A percentile compares a stretch with the other conserved stretches of the same genome.
Evolutionary conservation across 768 basidiomycete species (phyloP).

Genomic region (Kwoniella newhampshirensis): DNA sequence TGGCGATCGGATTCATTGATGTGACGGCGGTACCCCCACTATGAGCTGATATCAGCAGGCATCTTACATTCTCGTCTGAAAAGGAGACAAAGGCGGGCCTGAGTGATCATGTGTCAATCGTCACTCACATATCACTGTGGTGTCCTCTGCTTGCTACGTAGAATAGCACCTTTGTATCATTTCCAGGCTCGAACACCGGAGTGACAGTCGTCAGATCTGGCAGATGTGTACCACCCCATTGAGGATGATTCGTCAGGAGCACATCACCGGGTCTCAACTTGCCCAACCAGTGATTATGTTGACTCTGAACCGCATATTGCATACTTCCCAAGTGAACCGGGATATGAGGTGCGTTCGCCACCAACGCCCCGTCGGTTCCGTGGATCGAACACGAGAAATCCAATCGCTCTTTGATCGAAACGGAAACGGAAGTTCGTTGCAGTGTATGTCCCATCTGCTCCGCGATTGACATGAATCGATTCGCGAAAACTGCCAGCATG

Average conservation of each 20-base stretch:
- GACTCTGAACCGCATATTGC: constrained; percentile 37
- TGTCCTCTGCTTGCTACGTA: constrained; percentile 81
- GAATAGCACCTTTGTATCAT: constrained; percentile 59
- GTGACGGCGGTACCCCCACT: constrained; percentile 66
- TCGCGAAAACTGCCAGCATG: constrained; percentile 83
- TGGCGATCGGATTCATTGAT: constrained; percentile 92
- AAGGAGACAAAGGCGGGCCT: constrained; percentile 7
- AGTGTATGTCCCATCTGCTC: constrained; percentile 86
- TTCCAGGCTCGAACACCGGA: constrained; percentile 66
- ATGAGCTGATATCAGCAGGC: no score
- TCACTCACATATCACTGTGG: constrained; percentile 67
- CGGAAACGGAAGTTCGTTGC: constrained; percentile 86
- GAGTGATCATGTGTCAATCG: no score
- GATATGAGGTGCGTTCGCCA: constrained; percentile 48
- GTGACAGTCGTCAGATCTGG: constrained; percentile 93
- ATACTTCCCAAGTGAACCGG: constrained; percentile 40
- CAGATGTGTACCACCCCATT: constrained; percentile 59
- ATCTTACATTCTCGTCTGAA: no score
- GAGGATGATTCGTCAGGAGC: constrained; percentile 67
- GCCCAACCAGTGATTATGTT: constrained; percentile 30
- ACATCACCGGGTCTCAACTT: constrained; percentile 78
- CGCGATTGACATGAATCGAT: constrained; percentile 97
- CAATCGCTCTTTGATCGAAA: constrained; percentile 92
- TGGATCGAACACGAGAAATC: constrained; percentile 62
- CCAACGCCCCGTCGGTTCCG: constrained; percentile 35